Conservation (phyloP, 108 stramenopile genomes). For the Cyclotella baltica region DNA sequence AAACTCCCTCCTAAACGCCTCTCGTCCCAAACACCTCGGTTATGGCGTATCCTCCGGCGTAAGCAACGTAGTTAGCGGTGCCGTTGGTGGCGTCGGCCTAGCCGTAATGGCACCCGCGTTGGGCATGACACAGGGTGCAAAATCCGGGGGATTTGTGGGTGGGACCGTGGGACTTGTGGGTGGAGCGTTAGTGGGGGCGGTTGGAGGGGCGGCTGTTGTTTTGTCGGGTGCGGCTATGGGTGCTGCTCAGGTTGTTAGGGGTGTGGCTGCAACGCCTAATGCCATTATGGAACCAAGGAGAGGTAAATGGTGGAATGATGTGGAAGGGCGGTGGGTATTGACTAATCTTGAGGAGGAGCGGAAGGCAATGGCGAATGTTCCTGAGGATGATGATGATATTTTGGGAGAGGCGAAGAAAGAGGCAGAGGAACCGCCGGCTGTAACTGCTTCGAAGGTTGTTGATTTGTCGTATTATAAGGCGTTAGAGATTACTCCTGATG, state of each 20-base stretch:
- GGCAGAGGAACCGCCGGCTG: slow-evolving; percentile 38
- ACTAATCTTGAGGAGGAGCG: slow-evolving; percentile 62
- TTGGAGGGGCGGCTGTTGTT: slow-evolving; percentile 60
- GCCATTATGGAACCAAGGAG: slow-evolving; percentile 63
- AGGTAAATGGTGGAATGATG: slow-evolving; percentile 90
- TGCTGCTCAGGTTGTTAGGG: slow-evolving; percentile 65
- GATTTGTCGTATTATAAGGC: slow-evolving; percentile 79
- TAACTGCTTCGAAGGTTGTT: slow-evolving; percentile 56
- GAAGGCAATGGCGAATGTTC: slow-evolving; percentile 48
- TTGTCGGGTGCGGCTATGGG: slow-evolving; percentile 60
- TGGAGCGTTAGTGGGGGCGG: slow-evolving; percentile 62
- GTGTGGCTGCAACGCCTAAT: slow-evolving; percentile 66
- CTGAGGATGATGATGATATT: slow-evolving; percentile 75
- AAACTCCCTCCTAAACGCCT: slow-evolving; percentile 33
- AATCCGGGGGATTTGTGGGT: slow-evolving; percentile 45
- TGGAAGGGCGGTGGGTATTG: slow-evolving; percentile 64
- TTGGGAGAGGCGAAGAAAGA: slow-evolving; percentile 55
- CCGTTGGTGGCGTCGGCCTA: slow-evolving; percentile 77
- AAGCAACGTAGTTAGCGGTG: slow-evolving; percentile 67
- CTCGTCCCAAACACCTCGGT: slow-evolving; percentile 47
- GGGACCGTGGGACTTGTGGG: slow-evolving; percentile 48
- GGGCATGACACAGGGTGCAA: slow-evolving; percentile 23
- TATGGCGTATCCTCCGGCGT: slow-evolving; percentile 58
- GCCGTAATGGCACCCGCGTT: slow-evolving; percentile 63
- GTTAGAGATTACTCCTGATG: slow-evolving; percentile 75